These are phyloP conservation scores for Podospora didyma DNA, from an alignment of 495 filamentous ascomycete species.

Conservation along the genomic window DNA sequence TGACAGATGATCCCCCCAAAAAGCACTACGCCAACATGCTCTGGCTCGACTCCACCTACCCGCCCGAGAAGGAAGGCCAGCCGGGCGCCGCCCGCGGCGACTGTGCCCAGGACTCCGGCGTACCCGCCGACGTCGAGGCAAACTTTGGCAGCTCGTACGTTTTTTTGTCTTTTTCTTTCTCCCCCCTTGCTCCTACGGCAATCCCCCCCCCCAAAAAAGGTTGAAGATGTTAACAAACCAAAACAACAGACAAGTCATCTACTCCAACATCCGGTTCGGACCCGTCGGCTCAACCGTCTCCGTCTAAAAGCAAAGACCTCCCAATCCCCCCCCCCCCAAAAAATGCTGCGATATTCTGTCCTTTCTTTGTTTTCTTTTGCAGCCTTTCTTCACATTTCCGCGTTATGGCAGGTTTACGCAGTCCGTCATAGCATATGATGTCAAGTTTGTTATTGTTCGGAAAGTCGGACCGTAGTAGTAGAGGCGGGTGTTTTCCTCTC, in stretches of 20 bases:
- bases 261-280: constrained; percentile 67
- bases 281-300: constrained; percentile 56
- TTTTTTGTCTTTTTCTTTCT: neutral
- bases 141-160: constrained; percentile 32
- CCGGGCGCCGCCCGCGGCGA: constrained; percentile 68
- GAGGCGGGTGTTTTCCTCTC: no score
- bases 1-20: no score
- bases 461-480: no score
- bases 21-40: constrained; percentile 70
- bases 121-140: constrained; percentile 55
- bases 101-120: constrained; percentile 57
- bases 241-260: constrained; percentile 34
- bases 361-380: no score
- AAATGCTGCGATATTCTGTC: no score
- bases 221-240: constrained; percentile 25
- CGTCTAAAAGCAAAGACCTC: no score
- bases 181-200: neutral
- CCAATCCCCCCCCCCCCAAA: no score
- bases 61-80: constrained; percentile 43
- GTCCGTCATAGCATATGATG: no score
- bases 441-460: no score
- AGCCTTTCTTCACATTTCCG: no score
- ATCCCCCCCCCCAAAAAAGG: no score
- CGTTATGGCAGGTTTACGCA: no score
- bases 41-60: constrained; percentile 79